These are phyloP conservation scores for Botryotinia calthae DNA, from an alignment of 2,329 filamentous ascomycete species.

Conservation along the genomic window DNA sequence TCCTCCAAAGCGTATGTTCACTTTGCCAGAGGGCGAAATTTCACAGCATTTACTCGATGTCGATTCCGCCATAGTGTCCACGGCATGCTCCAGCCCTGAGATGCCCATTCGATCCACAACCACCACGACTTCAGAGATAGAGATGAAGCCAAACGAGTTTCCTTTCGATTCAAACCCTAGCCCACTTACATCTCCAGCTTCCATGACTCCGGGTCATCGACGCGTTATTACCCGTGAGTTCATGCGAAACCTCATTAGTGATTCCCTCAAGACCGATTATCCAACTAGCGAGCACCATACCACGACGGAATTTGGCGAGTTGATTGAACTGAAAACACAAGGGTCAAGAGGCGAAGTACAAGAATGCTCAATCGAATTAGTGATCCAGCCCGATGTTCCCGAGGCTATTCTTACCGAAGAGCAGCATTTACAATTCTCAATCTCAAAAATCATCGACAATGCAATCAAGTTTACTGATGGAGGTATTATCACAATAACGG, in stretches of 20 bases:
- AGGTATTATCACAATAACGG: slow-evolving; percentile 58
- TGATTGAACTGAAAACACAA: slow-evolving; percentile 32
- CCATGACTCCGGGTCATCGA: slow-evolving; percentile 29
- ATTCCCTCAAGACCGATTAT: slow-evolving; percentile 33
- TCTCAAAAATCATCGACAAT: slow-evolving; percentile 52
- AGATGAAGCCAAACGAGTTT: background rate
- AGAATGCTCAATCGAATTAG: slow-evolving; percentile 42
- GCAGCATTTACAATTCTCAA: slow-evolving; percentile 48
- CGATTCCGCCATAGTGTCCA: background rate
- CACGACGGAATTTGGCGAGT: slow-evolving; percentile 34
- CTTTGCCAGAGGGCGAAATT: slow-evolving; percentile 30
- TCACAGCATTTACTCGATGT: background rate
- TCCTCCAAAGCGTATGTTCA: slow-evolving; percentile 34
- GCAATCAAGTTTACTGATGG: slow-evolving; percentile 69
- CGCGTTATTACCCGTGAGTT: slow-evolving; percentile 35
- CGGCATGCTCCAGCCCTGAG: background rate
- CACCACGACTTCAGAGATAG: background rate
- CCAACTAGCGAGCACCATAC: slow-evolving; percentile 32
- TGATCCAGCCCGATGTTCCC: slow-evolving; percentile 45
- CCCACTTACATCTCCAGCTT: slow-evolving; percentile 20
- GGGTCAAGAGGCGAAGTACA: slow-evolving; percentile 34
- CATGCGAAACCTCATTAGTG: slow-evolving; percentile 32
- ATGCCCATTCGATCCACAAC: background rate
- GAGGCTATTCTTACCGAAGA: slow-evolving; percentile 49
- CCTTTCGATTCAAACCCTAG: slow-evolving; percentile 1